Conservation (phyloP, 169 alveolate genomes). For the Fabrea salina region DNA sequence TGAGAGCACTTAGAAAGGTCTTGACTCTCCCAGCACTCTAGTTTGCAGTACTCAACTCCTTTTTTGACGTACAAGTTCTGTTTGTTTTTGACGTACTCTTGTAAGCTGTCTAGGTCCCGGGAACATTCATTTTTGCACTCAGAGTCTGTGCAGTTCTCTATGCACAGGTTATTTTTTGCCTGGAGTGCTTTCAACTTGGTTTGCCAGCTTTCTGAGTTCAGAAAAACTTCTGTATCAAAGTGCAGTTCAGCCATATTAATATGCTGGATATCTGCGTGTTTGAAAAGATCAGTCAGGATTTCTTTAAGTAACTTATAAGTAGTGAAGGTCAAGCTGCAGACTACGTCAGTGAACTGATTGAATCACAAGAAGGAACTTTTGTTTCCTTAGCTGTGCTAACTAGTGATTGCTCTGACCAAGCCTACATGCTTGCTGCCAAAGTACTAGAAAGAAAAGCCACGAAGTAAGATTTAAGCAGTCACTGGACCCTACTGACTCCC, state of each 20-base stretch:
- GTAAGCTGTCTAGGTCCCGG: neutral
- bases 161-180: neutral
- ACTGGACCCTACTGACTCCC: too few species aligned
- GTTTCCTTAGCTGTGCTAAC: too few species aligned
- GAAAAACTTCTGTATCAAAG: neutral
- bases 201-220: neutral
- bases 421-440: too few species aligned
- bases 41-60: constrained; percentile 26
- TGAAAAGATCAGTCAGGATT: too few species aligned
- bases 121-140: neutral
- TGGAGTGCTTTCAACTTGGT: neutral
- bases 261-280: too few species aligned
- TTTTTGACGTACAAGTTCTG: neutral
- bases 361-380: too few species aligned
- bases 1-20: neutral
- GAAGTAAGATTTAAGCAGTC: too few species aligned
- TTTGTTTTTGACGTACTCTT: neutral
- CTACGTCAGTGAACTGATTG: too few species aligned
- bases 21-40: neutral
- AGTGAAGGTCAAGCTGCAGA: too few species aligned
- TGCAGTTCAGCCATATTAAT: constrained; percentile 23
- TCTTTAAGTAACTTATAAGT: too few species aligned
- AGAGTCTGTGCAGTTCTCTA: neutral
- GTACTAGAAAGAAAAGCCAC: too few species aligned
- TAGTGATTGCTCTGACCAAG: too few species aligned